Base-by-base conservation (phyloP, 208 protist genomes). In the Acanthamoeba triangularis region DNA sequence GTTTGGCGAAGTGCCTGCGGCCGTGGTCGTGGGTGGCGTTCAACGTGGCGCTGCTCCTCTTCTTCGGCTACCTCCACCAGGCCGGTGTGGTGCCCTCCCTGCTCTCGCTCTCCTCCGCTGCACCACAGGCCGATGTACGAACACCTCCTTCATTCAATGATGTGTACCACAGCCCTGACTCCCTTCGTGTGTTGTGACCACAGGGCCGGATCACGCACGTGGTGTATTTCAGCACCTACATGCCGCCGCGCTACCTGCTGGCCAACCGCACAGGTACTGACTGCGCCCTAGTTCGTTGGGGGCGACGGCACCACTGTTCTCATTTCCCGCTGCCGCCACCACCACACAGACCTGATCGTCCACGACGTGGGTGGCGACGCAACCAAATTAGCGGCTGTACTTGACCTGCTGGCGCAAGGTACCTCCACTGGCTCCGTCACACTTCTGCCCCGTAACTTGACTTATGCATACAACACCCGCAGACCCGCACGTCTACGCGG, bases 11-110 rank as follows among this genome's bases (percentile, higher is more conserved):
- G 8, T 13, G 37, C 23, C 41, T 56, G 47, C 8, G 76, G 20
- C 65, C 56, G 30, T 61, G 44, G 37, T 20, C 33, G 30, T 94
- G 90, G 90, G 52, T 94, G 13, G 67, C 25, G n/a, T 94, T 94
- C 37, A 94, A 94, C 41, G 52, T 84, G 44, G 54, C 90, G 16
- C 30, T 94, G 5, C 69, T 78, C 7, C 47, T 94, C 18, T 94
- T 94, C 90, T 94, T 94, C 28, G 90, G 90, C 47, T 28, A 54
- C 20, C 33, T 94, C 7, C 90, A 94, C 54, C 90, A 94, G 47
- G 90, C 52, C 11, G 90, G 90, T 6, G 69, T 94, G 4, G 69
- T 94, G 28, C 90, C 90, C 13, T 94, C 90, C 33, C 37, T 94
- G 5, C 33, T 87, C 5, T 56, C 41, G 4, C 78, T 87, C 8